Conservation (phyloP, 495 filamentous ascomycete genomes). For the Penicillium diatomitis region DNA sequence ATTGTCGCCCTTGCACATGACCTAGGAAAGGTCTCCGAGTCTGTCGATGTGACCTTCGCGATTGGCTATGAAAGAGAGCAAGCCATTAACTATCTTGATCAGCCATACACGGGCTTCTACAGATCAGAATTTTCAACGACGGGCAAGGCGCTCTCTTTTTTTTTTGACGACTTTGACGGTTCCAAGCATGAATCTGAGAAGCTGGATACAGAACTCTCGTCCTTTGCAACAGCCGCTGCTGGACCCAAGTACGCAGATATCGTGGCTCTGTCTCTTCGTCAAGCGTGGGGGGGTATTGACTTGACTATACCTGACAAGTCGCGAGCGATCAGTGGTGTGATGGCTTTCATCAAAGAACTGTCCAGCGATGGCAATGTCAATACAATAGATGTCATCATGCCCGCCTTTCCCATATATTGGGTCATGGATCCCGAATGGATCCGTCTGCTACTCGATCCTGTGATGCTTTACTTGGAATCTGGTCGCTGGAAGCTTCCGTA, state of each 20-base stretch:
- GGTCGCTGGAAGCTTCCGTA: slow-evolving; percentile 35
- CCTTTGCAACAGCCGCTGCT: slow-evolving; percentile 18
- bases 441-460: slow-evolving; percentile 39
- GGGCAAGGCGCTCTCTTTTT: slow-evolving; percentile 27
- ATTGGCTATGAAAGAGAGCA: slow-evolving; percentile 38
- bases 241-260: slow-evolving; percentile 41
- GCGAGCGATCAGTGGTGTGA: slow-evolving; percentile 29
- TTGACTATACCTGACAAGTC: slow-evolving; percentile 35
- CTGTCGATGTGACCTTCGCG: slow-evolving; percentile 32
- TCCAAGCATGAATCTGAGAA: slow-evolving; percentile 24
- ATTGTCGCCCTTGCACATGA: slow-evolving; percentile 36
- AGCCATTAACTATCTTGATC: slow-evolving; percentile 41
- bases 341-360: slow-evolving; percentile 47
- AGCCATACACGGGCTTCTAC: slow-evolving; percentile 36
- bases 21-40: slow-evolving; percentile 24
- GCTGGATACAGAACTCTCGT: slow-evolving; percentile 25
- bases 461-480: slow-evolving; percentile 39
- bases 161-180: slow-evolving; percentile 36
- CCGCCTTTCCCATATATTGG: slow-evolving; percentile 41
- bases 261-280: slow-evolving; percentile 35
- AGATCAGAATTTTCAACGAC: slow-evolving; percentile 24
- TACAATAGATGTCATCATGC: slow-evolving; percentile 45
- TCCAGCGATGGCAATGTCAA: slow-evolving; percentile 45
- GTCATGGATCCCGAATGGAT: slow-evolving; percentile 41
- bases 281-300: slow-evolving; percentile 43